Base-by-base conservation (phyloP, 78 protist genomes). In the Goniomonas avonlea region DNA sequence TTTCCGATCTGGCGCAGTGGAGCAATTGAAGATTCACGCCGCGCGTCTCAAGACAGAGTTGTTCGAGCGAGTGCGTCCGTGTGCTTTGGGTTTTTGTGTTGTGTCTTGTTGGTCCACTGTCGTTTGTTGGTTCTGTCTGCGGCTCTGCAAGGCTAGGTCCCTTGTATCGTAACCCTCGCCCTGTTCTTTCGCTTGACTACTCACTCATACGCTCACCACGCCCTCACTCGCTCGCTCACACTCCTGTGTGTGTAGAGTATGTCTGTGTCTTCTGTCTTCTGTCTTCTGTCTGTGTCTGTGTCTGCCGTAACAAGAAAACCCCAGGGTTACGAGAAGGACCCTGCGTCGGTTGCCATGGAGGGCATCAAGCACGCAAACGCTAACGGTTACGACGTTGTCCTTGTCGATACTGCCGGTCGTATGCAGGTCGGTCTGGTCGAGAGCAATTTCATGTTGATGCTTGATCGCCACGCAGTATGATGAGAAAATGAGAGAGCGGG, bases 371-470 rank as follows among this genome's bases (percentile, higher is more conserved):
- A 45, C 13, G 53, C 60, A 5, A 23, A 50, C 56, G 23, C 1
- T 21, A 48, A 2, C 29, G 79, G 79, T 2, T 20, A n/a, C 35
- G 79, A 94, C 60, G 95, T 92, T 1, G 98, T 96, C 37, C 78
- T 98, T 1, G 83, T 98, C 34, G 99, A 97, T 86, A 97, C 99
- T 0, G 97, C 98, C 3, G 99, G 99, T 18, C 88, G 99, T 25
- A 97, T 96, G 99, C 98, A 94, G 29, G 5, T 11, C 61, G 9
- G 25, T 45, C 25, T 45, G 53, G n/a, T n/a, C n/a, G n/a, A n/a
- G n/a, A n/a, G n/a, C n/a, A n/a, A n/a, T n/a, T n/a, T n/a, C n/a
- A n/a, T n/a, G n/a, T n/a, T n/a, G n/a, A n/a, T n/a, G n/a, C n/a
- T n/a, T n/a, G n/a, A n/a, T n/a, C n/a, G n/a, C n/a, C n/a, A n/a